Evolutionary conservation across 495 filamentous ascomycete genomes (phyloP).

Genomic region (Delitschia confertaspora): DNA sequence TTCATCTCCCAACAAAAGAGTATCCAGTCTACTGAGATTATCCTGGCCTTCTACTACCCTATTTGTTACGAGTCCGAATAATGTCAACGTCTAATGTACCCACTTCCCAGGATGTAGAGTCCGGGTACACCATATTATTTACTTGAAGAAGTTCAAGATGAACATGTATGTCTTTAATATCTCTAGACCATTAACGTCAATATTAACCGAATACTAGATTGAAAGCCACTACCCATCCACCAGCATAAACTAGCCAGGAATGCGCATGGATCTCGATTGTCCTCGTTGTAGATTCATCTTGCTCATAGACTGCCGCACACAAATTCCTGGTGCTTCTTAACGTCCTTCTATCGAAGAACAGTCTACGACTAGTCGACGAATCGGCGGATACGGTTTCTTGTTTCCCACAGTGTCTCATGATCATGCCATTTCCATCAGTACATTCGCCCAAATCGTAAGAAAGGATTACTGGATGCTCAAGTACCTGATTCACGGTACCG

Average conservation of each 20-base stretch:
- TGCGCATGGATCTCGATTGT: conserved; percentile 22
- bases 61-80: conserved; percentile 16
- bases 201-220: too few relatives aligned
- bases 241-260: not conserved
- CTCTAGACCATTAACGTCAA: too few relatives aligned
- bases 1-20: conserved; percentile 34
- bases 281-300: conserved; percentile 35
- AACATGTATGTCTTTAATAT: too few relatives aligned
- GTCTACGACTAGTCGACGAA: not conserved
- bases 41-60: conserved; percentile 48
- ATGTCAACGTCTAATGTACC: not conserved
- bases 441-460: conserved; percentile 31
- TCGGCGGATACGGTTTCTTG: not conserved
- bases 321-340: conserved; percentile 37
- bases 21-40: conserved; percentile 39
- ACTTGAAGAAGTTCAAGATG: not conserved
- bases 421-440: not conserved
- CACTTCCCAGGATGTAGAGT: too few relatives aligned
- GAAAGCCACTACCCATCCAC: too few relatives aligned
- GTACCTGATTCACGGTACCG: conserved; percentile 41
- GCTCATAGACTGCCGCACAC: conserved; percentile 43
- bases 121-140: not conserved
- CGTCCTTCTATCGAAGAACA: conserved; percentile 29
- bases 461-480: conserved; percentile 40
- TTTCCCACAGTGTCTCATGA: not conserved